Base-by-base conservation (phyloP, 148 eudicot species). In the Rheum nobile region DNA sequence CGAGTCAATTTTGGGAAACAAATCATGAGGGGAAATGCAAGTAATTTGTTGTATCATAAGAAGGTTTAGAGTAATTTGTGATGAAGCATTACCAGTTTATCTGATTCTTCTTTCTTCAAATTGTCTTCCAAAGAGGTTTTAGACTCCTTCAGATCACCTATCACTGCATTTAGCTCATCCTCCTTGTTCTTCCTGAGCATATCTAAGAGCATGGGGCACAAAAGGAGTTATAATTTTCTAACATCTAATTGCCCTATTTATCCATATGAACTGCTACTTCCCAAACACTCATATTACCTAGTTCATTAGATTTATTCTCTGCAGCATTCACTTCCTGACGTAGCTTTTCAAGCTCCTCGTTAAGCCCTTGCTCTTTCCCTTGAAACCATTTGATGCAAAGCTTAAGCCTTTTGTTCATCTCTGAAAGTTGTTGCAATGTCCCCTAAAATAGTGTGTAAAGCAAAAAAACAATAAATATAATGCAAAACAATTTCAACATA, bases 351-450 rank as follows among this genome's bases (percentile, higher is more conserved):
- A 78, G 75, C 76, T 90, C 92, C 72, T 87, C 77, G 57, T 42
- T 75, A 29, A 80, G 84, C 31, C 59, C 79, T 61, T 77, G 74
- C 41, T 86, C 88, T 80, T 80, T 79, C 75, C 86, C 85, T 85
- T 85, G 96, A 79, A 85, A 86, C 92, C 95, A 90, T 50, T 79
- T 86, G 42, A 90, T 44, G 48, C 95, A 90, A 37, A 80, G 83
- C 85, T 80, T 82, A 24, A 88, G 80, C 74, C 71, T 85, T 77
- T 82, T 86, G 65, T 81, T 85, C 29, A 75, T 75, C 67, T 86
- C 92, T 21, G 80, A 63, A 80, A 81, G 75, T 79, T 86, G 90
- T 72, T 85, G 89, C 85, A 83, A 61, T 72, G 88, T 88, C 17
- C 85, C 90, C 96, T 90, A 75, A 34, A 71, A 67, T 28, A 75